Percentiles rank a stretch among this genome's conserved stretches.
phyloP scores from a whole-genome alignment of 2,329 filamentous ascomycete genomes.

The Zasmidium citrigriseum region DNA sequence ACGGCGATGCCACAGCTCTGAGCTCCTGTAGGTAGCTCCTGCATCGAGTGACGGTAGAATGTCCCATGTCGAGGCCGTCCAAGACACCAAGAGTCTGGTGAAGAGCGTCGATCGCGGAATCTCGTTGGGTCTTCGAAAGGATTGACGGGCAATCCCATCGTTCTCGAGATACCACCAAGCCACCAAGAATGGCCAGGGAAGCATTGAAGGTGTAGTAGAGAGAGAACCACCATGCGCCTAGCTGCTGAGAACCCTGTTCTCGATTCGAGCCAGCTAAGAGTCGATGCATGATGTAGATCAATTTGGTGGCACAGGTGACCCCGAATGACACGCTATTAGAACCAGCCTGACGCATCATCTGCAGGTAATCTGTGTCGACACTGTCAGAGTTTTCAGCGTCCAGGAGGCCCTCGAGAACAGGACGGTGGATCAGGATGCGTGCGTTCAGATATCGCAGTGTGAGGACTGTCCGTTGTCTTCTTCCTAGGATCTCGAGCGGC shows the following conservation, averaged over 20 bases:
- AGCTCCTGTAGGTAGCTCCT: slow-evolving; percentile 10
- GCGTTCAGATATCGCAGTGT: slow-evolving; percentile 11
- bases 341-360: slow-evolving; percentile 6
- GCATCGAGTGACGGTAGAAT: slow-evolving; percentile 8
- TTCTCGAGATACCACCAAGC: slow-evolving; percentile 4
- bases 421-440: slow-evolving; percentile 12
- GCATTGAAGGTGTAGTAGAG: slow-evolving; percentile 13
- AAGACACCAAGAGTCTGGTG: slow-evolving; percentile 9
- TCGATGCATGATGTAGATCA: slow-evolving; percentile 3
- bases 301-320: slow-evolving; percentile 1
- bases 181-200: slow-evolving; percentile 6
- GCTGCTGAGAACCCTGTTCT: slow-evolving; percentile 1
- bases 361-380: slow-evolving; percentile 1
- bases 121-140: slow-evolving; percentile 3
- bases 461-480: slow-evolving; percentile 8
- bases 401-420: slow-evolving; percentile 11
- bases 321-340: slow-evolving; percentile 3
- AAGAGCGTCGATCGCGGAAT: slow-evolving; percentile 4
- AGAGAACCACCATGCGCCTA: slow-evolving; percentile 15
- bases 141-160: slow-evolving; percentile 1
- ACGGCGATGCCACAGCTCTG: slow-evolving; percentile 1
- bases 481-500: neutral
- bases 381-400: neutral
- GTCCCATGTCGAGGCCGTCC: slow-evolving; percentile 10
- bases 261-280: slow-evolving; percentile 2